phyloP scores from a whole-genome alignment of 192 early-diverging fungal genomes.

The Phlyctochytrium arcticum region DNA sequence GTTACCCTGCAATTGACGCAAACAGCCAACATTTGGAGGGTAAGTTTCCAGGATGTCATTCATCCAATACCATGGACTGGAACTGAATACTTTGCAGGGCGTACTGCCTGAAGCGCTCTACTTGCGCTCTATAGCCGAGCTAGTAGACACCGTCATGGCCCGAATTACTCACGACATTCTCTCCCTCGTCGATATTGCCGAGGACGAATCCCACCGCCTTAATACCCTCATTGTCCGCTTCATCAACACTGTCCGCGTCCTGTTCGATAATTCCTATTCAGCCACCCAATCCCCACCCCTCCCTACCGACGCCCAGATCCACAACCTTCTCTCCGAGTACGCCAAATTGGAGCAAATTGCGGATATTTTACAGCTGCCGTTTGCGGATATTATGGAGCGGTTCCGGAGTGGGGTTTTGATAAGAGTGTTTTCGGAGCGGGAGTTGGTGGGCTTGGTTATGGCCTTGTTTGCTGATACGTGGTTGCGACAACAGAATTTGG shows the following conservation, averaged over 20 bases:
- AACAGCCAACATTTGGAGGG: constrained; percentile 52
- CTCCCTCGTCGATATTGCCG: constrained; percentile 35
- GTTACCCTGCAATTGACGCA: constrained; percentile 37
- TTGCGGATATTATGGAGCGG: constrained; percentile 39
- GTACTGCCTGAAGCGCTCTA: constrained; percentile 15
- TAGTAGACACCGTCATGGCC: constrained; percentile 19
- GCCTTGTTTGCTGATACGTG: constrained; percentile 51
- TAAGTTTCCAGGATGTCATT: constrained; percentile 20
- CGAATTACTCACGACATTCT: constrained; percentile 19
- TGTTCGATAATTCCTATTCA: neutral
- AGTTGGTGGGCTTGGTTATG: constrained; percentile 33
- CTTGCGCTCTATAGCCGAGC: constrained; percentile 2
- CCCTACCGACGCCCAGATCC: neutral
- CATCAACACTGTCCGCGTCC: neutral
- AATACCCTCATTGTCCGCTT: constrained; percentile 16
- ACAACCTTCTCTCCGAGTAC: neutral
- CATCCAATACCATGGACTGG: neutral
- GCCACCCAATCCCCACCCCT: neutral
- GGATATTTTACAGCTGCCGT: constrained; percentile 29
- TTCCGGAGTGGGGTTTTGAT: constrained; percentile 28
- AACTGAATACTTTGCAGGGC: too few species aligned
- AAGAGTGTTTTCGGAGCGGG: constrained; percentile 27
- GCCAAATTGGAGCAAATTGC: constrained; percentile 17
- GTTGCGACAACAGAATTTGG: constrained; percentile 37
- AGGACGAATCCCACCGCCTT: constrained; percentile 37